phyloP scores from a whole-genome alignment of 1,284 basidiomycete genomes.

The Austroboletus niveus region DNA sequence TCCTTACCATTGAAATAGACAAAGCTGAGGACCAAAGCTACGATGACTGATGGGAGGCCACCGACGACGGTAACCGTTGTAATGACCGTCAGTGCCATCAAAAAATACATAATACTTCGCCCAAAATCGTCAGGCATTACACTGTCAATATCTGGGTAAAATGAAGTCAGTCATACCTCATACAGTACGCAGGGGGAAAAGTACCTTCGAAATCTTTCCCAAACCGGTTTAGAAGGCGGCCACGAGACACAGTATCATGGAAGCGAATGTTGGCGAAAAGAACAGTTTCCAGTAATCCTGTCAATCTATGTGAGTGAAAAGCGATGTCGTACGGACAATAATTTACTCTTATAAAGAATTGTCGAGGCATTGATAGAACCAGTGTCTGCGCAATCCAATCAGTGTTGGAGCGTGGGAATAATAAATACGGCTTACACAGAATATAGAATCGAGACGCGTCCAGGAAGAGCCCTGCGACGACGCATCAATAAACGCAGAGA shows the following conservation, averaged over 20 bases:
- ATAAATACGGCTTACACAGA: conserved; percentile 44
- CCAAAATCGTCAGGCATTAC: conserved; percentile 85
- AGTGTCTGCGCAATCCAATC: conserved; percentile 40
- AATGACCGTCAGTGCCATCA: conserved; percentile 64
- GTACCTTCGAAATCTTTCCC: conserved; percentile 91
- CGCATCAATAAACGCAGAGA: conserved; percentile 4
- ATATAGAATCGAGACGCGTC: conserved; percentile 67
- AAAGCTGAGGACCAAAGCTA: conserved; percentile 54
- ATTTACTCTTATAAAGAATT: conserved; percentile 67
- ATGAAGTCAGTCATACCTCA: neutral
- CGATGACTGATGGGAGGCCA: conserved; percentile 70
- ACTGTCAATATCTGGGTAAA: conserved; percentile 72
- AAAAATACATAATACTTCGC: conserved; percentile 62
- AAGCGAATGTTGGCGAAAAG: conserved; percentile 91
- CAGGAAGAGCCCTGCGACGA: conserved; percentile 53
- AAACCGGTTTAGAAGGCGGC: conserved; percentile 85
- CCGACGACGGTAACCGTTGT: conserved; percentile 81
- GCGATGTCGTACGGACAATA: neutral
- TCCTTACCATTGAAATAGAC: conserved; percentile 71
- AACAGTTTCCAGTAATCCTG: conserved; percentile 77
- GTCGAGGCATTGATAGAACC: conserved; percentile 71
- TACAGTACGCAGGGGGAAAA: neutral
- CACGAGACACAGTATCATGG: conserved; percentile 90
- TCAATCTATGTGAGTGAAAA: conserved; percentile 17
- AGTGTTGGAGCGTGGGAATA: conserved; percentile 2